phyloP scores from a whole-genome alignment of 176 grass and related monocot species.

The Bromus sterilis region DNA sequence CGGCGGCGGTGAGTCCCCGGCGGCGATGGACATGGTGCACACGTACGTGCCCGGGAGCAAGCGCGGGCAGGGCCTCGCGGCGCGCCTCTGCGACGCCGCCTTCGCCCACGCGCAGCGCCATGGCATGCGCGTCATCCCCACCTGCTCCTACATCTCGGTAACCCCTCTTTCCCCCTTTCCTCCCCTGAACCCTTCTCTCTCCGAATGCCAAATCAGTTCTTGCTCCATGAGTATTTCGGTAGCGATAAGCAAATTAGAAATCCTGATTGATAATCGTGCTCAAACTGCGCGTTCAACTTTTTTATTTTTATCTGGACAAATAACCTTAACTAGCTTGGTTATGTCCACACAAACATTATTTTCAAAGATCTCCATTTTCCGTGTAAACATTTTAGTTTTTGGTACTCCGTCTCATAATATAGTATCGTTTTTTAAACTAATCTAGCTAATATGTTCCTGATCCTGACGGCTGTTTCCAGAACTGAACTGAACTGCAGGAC shows the following conservation, averaged over 20 bases:
- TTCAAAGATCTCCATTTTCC: background rate
- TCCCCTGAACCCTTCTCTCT: background rate
- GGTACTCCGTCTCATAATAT: no score
- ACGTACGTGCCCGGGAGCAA: conserved; percentile 83
- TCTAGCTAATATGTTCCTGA: no score
- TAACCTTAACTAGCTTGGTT: background rate
- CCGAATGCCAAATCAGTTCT: background rate
- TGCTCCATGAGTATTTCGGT: background rate
- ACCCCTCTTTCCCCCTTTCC: background rate
- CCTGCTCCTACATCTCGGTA: conserved; percentile 87
- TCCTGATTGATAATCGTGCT: background rate
- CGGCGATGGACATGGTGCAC: conserved; percentile 79
- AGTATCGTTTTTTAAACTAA: no score
- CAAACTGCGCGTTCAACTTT: no score
- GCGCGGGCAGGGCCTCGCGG: conserved; percentile 68
- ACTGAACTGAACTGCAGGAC: conserved; percentile 36
- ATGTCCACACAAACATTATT: background rate
- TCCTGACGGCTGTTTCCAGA: background rate
- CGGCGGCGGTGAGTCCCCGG: conserved; percentile 5
- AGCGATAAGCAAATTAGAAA: background rate
- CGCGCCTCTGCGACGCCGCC: conserved; percentile 63
- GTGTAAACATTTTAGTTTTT: no score
- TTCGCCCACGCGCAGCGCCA: conserved; percentile 48
- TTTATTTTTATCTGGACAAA: background rate
- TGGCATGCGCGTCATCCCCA: conserved; percentile 54